Conservation (phyloP, 2,329 filamentous ascomycete genomes). For the Fusarium stilboides region DNA sequence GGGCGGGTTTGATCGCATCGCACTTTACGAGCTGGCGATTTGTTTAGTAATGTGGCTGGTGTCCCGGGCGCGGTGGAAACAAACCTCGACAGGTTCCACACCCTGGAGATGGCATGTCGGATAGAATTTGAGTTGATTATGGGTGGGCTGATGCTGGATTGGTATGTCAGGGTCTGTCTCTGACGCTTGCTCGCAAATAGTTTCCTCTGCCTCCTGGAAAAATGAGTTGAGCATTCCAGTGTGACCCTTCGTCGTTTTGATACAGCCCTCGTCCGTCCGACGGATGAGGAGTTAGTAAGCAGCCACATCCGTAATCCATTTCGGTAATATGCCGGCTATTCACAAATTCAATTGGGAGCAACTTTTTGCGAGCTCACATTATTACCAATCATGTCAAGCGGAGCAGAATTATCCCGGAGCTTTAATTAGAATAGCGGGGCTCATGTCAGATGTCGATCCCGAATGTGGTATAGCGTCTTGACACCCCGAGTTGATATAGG, state of each 20-base stretch:
- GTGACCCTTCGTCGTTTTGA: no score
- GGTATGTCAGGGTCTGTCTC: no score
- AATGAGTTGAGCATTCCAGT: background rate
- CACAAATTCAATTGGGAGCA: background rate
- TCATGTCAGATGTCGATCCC: no score
- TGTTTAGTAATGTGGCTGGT: background rate
- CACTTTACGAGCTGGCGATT: constrained; percentile 33
- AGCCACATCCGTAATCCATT: background rate
- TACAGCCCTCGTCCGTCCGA: no score
- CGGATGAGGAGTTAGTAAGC: background rate
- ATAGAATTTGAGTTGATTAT: background rate
- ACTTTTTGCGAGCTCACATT: constrained; percentile 14
- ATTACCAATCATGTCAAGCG: background rate
- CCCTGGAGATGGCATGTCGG: constrained; percentile 19
- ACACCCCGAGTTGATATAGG: no score
- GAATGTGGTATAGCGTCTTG: no score
- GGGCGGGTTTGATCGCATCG: constrained; percentile 38
- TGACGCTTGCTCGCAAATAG: constrained; percentile 16
- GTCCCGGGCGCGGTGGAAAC: fast-evolving
- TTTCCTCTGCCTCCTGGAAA: background rate
- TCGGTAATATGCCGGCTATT: constrained; percentile 6
- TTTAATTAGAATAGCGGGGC: no score
- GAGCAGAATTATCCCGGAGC: no score
- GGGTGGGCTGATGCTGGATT: background rate
- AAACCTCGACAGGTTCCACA: constrained; percentile 39